Conservation (phyloP, 1,139 yeast genomes). For the Yamadazyma dendronema region DNA sequence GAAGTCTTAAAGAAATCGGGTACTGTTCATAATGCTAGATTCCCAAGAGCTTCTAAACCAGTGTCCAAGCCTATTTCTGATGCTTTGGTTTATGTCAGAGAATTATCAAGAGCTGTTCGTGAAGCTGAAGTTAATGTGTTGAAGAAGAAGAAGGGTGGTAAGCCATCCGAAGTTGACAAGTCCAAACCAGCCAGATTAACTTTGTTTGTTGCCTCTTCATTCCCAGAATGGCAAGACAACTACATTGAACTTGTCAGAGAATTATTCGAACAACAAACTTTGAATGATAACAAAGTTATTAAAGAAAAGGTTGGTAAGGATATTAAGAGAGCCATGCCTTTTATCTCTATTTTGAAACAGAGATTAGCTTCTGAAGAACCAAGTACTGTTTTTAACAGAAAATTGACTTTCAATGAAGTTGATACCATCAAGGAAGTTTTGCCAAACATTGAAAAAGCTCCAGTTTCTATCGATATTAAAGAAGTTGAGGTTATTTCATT, state of each 20-base stretch:
- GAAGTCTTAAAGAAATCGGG: conserved; percentile 65
- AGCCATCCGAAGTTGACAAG: conserved; percentile 68
- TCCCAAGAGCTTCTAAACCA: conserved; percentile 74
- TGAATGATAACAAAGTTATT: conserved; percentile 60
- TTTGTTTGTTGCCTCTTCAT: conserved; percentile 70
- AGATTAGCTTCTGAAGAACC: conserved; percentile 70
- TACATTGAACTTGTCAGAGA: conserved; percentile 84
- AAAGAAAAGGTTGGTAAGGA: conserved; percentile 70
- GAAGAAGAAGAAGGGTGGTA: conserved; percentile 89
- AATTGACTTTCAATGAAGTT: conserved; percentile 76
- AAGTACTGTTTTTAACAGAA: conserved; percentile 79
- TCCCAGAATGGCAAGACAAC: conserved; percentile 96
- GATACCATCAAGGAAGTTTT: conserved; percentile 61
- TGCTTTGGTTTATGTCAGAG: conserved; percentile 75
- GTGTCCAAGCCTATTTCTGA: conserved; percentile 61
- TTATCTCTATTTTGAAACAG: conserved; percentile 79
- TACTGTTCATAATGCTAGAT: conserved; percentile 69
- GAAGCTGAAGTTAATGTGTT: conserved; percentile 86
- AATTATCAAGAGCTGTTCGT: conserved; percentile 77
- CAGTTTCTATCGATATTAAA: conserved; percentile 59
- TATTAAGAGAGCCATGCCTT: conserved; percentile 97
- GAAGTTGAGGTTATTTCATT: conserved; percentile 57
- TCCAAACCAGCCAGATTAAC: conserved; percentile 71
- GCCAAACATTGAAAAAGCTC: conserved; percentile 58
- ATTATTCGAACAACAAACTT: conserved; percentile 61